Evolutionary conservation across 164 flowering plant species (phyloP).

Genomic region (Vitis labrusca): DNA sequence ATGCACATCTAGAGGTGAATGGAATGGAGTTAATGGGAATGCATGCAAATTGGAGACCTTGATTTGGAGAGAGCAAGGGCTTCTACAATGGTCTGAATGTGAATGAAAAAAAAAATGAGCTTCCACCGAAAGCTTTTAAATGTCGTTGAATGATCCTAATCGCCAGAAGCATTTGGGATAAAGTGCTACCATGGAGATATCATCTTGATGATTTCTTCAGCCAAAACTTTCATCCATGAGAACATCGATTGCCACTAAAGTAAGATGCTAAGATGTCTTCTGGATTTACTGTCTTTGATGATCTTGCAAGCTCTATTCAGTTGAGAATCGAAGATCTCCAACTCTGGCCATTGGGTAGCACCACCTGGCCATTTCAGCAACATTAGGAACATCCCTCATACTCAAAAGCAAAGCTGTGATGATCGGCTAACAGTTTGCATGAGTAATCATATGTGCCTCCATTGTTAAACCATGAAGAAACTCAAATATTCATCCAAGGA

Average conservation of each 20-base stretch:
- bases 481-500: constrained; percentile 69
- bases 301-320: constrained; percentile 12
- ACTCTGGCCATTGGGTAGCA: constrained; percentile 17
- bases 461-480: constrained; percentile 57
- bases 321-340: constrained; percentile 7
- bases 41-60: no score
- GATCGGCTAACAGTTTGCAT: constrained; percentile 56
- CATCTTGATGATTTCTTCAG: constrained; percentile 16
- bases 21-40: no score
- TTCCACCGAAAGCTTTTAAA: no score
- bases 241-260: constrained; percentile 11
- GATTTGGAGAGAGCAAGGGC: no score
- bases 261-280: constrained; percentile 16
- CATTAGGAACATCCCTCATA: constrained; percentile 69
- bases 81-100: no score
- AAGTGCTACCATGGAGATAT: constrained; percentile 14
- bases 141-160: no score
- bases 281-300: constrained; percentile 16
- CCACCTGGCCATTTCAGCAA: constrained; percentile 73
- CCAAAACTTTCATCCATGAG: constrained; percentile 13
- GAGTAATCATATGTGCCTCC: constrained; percentile 52
- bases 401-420: constrained; percentile 56
- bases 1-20: no score
- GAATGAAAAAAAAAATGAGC: no score
- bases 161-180: no score